Conservation (phyloP, 768 basidiomycete genomes). For the Lyophyllum decastes region DNA sequence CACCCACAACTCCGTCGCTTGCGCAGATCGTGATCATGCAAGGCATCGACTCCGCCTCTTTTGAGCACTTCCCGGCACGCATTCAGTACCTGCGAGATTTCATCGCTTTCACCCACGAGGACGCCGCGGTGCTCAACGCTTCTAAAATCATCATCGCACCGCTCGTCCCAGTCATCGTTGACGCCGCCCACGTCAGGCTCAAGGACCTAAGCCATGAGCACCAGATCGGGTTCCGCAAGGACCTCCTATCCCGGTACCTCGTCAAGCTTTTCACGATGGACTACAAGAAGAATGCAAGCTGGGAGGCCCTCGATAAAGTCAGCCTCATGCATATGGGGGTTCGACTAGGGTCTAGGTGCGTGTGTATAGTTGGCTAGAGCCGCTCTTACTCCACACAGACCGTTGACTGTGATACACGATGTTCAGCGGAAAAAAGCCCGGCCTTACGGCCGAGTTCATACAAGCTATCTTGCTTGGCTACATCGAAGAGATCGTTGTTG, state of each 20-base stretch:
- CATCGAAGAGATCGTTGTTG: conserved; percentile 45
- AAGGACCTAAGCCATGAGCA: conserved; percentile 42
- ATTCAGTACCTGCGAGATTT: conserved; percentile 47
- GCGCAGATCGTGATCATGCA: conserved; percentile 22
- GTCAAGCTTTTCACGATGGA: conserved; percentile 44
- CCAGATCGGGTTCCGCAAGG: conserved; percentile 49
- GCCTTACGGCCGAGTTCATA: conserved; percentile 38
- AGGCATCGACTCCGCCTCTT: conserved; percentile 24
- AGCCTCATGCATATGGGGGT: conserved; percentile 52
- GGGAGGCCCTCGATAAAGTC: conserved; percentile 50
- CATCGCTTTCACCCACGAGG: conserved; percentile 41
- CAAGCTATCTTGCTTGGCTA: conserved; percentile 45
- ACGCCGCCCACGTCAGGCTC: conserved; percentile 43
- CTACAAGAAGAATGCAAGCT: conserved; percentile 40
- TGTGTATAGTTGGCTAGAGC: neutral
- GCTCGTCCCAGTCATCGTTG: conserved; percentile 43
- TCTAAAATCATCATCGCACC: conserved; percentile 41
- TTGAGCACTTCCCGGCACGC: conserved; percentile 35
- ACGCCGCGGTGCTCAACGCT: conserved; percentile 42
- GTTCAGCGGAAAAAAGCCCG: conserved; percentile 25
- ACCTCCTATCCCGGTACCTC: conserved; percentile 33
- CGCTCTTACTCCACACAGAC: too few species aligned
- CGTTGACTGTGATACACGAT: neutral
- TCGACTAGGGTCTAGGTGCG: conserved; percentile 38
- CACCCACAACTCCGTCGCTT: neutral